A percentile compares a stretch with the other conserved stretches of the same genome.
These are phyloP conservation scores for Globisporangium emineosum DNA, from an alignment of 352 stramenopile species.

Conservation along the genomic window DNA sequence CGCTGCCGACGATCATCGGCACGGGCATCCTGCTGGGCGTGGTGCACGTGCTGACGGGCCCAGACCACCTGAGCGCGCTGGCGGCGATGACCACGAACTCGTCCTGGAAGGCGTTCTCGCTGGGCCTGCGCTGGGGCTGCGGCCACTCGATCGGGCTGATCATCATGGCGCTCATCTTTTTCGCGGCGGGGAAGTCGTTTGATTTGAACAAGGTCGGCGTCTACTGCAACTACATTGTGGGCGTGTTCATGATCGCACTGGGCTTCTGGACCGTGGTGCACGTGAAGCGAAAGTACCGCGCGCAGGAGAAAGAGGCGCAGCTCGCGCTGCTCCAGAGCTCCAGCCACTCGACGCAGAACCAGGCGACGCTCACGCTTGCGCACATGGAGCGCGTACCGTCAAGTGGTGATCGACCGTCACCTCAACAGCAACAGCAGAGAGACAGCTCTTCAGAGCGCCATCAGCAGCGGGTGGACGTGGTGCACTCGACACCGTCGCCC, in stretches of 20 bases:
- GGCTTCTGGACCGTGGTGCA: conserved; percentile 55
- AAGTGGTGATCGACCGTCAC: background rate
- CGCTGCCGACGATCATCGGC: conserved; percentile 23
- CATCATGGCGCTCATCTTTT: conserved; percentile 82
- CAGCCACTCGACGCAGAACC: background rate
- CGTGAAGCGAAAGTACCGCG: conserved; percentile 49
- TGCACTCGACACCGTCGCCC: conserved; percentile 8
- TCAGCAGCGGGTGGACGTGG: conserved; percentile 1
- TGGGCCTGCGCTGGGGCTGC: conserved; percentile 89
- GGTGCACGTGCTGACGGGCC: conserved; percentile 37
- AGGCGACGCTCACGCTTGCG: conserved; percentile 1
- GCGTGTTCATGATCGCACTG: conserved; percentile 76
- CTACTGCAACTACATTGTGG: conserved; percentile 72
- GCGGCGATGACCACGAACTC: conserved; percentile 81
- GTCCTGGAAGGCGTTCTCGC: conserved; percentile 76
- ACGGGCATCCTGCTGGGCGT: conserved; percentile 21
- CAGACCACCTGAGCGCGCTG: conserved; percentile 89
- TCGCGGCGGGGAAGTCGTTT: conserved; percentile 47
- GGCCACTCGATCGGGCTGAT: conserved; percentile 89
- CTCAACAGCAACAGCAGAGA: background rate
- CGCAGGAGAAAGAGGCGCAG: conserved; percentile 36
- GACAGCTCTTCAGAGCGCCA: background rate
- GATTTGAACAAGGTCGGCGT: conserved; percentile 51
- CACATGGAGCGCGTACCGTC: conserved; percentile 11
- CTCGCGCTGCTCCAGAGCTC: background rate